A percentile compares a stretch with the other conserved stretches of the same genome.
Conservation (phyloP, 2,329 filamentous ascomycete species). For the Claviceps pusilla region DNA sequence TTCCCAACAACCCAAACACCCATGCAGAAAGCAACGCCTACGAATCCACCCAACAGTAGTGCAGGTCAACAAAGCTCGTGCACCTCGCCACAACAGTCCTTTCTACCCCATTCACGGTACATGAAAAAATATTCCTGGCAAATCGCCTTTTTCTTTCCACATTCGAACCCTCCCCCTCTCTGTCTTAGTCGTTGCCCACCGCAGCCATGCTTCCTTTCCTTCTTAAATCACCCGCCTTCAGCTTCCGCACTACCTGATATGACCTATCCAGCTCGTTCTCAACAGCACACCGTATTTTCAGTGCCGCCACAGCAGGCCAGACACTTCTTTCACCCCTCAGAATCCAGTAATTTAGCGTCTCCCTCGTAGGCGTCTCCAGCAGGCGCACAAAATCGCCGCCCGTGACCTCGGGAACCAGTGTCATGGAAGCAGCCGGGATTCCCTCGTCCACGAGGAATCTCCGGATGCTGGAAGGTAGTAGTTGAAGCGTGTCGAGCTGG, state of each 20-base stretch:
- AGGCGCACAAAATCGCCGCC: constrained; percentile 59
- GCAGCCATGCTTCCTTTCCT: constrained; percentile 28
- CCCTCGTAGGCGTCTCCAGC: constrained; percentile 66
- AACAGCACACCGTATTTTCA: constrained; percentile 68
- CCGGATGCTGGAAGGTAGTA: constrained; percentile 55
- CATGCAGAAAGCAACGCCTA: no score
- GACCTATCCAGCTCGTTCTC: constrained; percentile 78
- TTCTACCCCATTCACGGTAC: no score
- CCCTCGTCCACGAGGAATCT: constrained; percentile 72
- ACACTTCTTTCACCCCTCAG: constrained; percentile 70
- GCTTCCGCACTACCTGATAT: constrained; percentile 62
- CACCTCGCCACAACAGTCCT: neutral
- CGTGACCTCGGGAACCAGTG: constrained; percentile 66
- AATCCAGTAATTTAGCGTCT: constrained; percentile 73
- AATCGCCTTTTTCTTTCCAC: no score
- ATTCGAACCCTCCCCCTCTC: neutral
- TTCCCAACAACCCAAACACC: no score
- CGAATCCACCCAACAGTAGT: no score
- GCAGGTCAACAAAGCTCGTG: neutral
- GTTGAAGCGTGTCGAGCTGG: constrained; percentile 63
- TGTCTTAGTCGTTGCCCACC: constrained; percentile 8
- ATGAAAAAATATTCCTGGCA: no score
- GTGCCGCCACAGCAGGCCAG: constrained; percentile 74
- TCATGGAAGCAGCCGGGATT: constrained; percentile 63
- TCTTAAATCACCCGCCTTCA: constrained; percentile 36